phyloP scores from a whole-genome alignment of 2,329 filamentous ascomycete genomes.

The Talaromyces amestolkiae region DNA sequence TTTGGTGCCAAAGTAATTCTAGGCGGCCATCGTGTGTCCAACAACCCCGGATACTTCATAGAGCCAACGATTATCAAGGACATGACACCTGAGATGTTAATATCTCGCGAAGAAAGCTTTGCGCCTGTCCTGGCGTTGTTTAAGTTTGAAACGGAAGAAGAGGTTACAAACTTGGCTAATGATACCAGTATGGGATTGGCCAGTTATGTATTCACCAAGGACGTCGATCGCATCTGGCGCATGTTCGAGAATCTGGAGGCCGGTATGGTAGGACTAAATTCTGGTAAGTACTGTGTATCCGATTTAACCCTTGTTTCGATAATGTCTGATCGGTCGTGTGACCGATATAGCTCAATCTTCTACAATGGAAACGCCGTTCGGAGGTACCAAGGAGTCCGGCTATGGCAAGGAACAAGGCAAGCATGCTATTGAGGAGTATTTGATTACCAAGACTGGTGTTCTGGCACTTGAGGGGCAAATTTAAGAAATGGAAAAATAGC shows the following conservation, averaged over 20 bases:
- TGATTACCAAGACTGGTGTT: constrained; percentile 47
- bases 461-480: constrained; percentile 36
- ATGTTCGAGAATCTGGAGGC: constrained; percentile 66
- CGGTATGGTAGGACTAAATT: constrained; percentile 68
- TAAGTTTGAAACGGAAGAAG: constrained; percentile 64
- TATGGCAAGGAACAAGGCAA: constrained; percentile 66
- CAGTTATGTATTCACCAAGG: constrained; percentile 67
- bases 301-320: neutral
- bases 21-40: constrained; percentile 52
- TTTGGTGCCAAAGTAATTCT: constrained; percentile 63
- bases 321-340: constrained; percentile 15
- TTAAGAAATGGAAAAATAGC: neutral
- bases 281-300: constrained; percentile 38
- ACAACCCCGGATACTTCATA: constrained; percentile 66
- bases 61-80: constrained; percentile 64
- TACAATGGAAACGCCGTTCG: constrained; percentile 65
- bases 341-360: constrained; percentile 55
- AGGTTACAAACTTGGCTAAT: constrained; percentile 60
- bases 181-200: constrained; percentile 64
- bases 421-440: constrained; percentile 30
- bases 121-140: constrained; percentile 64
- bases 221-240: constrained; percentile 64
- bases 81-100: constrained; percentile 58
- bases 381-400: constrained; percentile 65
- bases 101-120: constrained; percentile 62